phyloP scores from a whole-genome alignment of 2,329 filamentous ascomycete genomes.

The Xylaria sp. region DNA sequence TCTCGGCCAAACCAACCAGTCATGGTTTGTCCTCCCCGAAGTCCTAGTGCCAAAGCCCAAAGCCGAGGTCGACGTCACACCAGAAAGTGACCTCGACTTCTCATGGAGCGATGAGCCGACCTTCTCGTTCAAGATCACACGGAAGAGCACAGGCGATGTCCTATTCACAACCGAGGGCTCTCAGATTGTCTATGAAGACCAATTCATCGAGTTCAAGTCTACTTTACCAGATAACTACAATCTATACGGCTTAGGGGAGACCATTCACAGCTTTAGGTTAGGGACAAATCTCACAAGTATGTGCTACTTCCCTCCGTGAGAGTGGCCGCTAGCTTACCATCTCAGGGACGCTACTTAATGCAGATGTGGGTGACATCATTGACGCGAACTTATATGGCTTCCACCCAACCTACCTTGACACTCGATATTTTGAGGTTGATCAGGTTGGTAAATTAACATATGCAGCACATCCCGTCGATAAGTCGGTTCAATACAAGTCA shows the following conservation, averaged over 20 bases:
- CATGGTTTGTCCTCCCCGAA: slow-evolving; percentile 74
- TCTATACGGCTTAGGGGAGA: slow-evolving; percentile 78
- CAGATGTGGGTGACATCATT: slow-evolving; percentile 73
- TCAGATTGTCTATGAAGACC: slow-evolving; percentile 76
- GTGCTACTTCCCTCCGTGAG: slow-evolving; percentile 31
- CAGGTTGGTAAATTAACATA: slow-evolving; percentile 61
- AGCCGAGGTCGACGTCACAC: slow-evolving; percentile 52
- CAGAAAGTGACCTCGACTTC: slow-evolving; percentile 66
- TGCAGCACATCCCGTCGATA: slow-evolving; percentile 63
- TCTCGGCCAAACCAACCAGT: slow-evolving; percentile 68
- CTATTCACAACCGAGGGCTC: slow-evolving; percentile 74
- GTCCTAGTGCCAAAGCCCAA: slow-evolving; percentile 68
- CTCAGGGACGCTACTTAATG: slow-evolving; percentile 64
- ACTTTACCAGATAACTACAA: slow-evolving; percentile 76
- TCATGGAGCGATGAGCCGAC: slow-evolving; percentile 64
- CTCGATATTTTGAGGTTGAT: slow-evolving; percentile 73
- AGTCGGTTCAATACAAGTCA: slow-evolving; percentile 66
- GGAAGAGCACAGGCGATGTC: slow-evolving; percentile 68
- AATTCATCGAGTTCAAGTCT: slow-evolving; percentile 79
- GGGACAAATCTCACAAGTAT: slow-evolving; percentile 75
- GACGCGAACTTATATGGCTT: slow-evolving; percentile 78
- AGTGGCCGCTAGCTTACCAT: slow-evolving; percentile 8
- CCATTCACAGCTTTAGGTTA: slow-evolving; percentile 76
- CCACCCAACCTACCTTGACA: slow-evolving; percentile 84
- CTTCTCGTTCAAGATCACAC: slow-evolving; percentile 74